These are phyloP conservation scores for Penicillium verhagenii DNA, from an alignment of 495 filamentous ascomycete species.

Conservation along the genomic window DNA sequence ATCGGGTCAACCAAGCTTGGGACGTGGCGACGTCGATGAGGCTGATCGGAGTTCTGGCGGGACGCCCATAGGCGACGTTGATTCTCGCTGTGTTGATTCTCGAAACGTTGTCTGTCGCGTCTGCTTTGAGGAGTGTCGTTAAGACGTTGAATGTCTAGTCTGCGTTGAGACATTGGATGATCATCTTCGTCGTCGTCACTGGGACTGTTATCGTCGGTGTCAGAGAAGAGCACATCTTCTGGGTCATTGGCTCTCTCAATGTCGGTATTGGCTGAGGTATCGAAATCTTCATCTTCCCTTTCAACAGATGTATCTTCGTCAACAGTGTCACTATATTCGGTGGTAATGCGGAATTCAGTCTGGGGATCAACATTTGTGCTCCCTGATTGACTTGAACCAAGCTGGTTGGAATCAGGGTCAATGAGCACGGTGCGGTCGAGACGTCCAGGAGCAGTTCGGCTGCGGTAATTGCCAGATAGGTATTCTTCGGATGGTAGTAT, in stretches of 20 bases:
- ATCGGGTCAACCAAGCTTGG: constrained; percentile 32
- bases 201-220: constrained; percentile 56
- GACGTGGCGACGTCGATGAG: constrained; percentile 21
- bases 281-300: constrained; percentile 24
- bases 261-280: constrained; percentile 22
- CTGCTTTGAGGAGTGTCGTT: too few relatives aligned
- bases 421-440: constrained; percentile 26
- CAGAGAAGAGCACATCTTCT: constrained; percentile 42
- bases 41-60: constrained; percentile 17
- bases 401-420: constrained; percentile 24
- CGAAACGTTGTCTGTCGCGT: too few relatives aligned
- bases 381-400: too few relatives aligned
- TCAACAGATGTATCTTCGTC: constrained; percentile 34
- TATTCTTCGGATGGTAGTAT: constrained; percentile 45
- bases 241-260: constrained; percentile 27
- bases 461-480: constrained; percentile 33
- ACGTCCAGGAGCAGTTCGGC: constrained; percentile 36
- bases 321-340: constrained; percentile 47
- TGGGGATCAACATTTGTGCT: constrained; percentile 23
- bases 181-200: constrained; percentile 36
- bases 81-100: too few relatives aligned
- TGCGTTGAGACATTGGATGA: constrained; percentile 23
- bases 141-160: constrained; percentile 28
- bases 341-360: constrained; percentile 49
- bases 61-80: too few relatives aligned